These are phyloP conservation scores for Pythium brachiatum DNA, from an alignment of 352 stramenopile species.

Conservation along the genomic window DNA sequence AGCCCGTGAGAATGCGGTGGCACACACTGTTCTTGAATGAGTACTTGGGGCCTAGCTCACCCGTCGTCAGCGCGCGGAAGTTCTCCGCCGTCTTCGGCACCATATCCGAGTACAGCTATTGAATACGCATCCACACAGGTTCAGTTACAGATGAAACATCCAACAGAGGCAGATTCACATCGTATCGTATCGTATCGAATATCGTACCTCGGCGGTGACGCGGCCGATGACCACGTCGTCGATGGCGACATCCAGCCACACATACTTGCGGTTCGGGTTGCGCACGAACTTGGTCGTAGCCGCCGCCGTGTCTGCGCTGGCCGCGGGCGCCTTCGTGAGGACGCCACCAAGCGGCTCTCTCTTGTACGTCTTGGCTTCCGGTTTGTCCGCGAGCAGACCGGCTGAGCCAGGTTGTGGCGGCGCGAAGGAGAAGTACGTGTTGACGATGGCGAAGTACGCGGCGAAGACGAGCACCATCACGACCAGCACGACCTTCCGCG, in stretches of 20 bases:
- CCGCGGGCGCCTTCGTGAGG: neutral
- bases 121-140: neutral
- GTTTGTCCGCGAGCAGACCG: neutral
- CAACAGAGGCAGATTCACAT: no score
- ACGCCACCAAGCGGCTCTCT: neutral
- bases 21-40: constrained; percentile 97
- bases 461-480: constrained; percentile 57
- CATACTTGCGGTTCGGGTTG: constrained; percentile 76
- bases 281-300: constrained; percentile 34
- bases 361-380: constrained; percentile 7
- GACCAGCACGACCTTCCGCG: constrained; percentile 53
- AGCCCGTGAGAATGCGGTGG: constrained; percentile 97
- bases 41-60: constrained; percentile 91
- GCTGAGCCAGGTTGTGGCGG: constrained; percentile 5
- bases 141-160: no score
- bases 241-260: constrained; percentile 84
- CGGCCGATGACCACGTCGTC: constrained; percentile 67
- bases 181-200: no score
- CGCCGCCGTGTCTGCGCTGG: neutral
- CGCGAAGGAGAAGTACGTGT: constrained; percentile 58
- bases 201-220: constrained; percentile 63
- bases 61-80: constrained; percentile 95
- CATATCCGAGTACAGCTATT: constrained; percentile 91
- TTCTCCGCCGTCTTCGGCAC: constrained; percentile 98
- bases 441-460: constrained; percentile 62